Evolutionary conservation across 768 basidiomycete species (phyloP).

Genomic region (Boletus insuetus): DNA sequence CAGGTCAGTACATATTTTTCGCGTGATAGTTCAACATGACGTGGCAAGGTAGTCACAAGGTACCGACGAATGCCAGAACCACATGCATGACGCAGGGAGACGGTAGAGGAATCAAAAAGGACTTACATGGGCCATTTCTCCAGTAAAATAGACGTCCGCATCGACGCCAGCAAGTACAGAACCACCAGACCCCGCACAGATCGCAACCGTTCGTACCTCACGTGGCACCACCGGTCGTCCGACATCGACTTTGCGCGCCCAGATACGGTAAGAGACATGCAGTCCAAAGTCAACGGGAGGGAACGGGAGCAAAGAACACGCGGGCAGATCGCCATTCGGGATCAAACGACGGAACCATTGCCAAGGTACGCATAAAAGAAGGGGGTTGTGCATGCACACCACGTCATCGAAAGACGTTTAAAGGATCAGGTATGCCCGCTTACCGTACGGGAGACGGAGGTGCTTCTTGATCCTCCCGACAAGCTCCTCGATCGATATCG

Average conservation of each 20-base stretch:
- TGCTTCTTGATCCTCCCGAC: conserved; percentile 67
- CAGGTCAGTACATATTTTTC: conserved; percentile 1
- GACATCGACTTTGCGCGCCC: conserved; percentile 55
- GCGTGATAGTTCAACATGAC: conserved; percentile 5
- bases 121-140: conserved; percentile 87
- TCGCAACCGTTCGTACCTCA: conserved; percentile 62
- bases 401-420: conserved; percentile 12
- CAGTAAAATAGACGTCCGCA: conserved; percentile 90
- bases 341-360: conserved; percentile 6
- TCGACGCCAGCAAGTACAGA: conserved; percentile 66
- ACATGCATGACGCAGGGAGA: conserved; percentile 1
- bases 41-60: conserved; percentile 5
- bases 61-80: background rate
- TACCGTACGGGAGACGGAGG: conserved; percentile 59
- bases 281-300: conserved; percentile 1
- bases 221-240: conserved; percentile 43
- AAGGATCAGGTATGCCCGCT: conserved; percentile 13
- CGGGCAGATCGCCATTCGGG: conserved; percentile 15
- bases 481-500: conserved; percentile 57
- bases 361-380: background rate
- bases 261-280: conserved; percentile 9
- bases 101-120: conserved; percentile 13
- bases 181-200: conserved; percentile 90
- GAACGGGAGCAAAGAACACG: conserved; percentile 19
- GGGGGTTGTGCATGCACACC: background rate